Evolutionary conservation across 352 stramenopile genomes (phyloP).

Genomic region (Blastocystis sp.): DNA sequence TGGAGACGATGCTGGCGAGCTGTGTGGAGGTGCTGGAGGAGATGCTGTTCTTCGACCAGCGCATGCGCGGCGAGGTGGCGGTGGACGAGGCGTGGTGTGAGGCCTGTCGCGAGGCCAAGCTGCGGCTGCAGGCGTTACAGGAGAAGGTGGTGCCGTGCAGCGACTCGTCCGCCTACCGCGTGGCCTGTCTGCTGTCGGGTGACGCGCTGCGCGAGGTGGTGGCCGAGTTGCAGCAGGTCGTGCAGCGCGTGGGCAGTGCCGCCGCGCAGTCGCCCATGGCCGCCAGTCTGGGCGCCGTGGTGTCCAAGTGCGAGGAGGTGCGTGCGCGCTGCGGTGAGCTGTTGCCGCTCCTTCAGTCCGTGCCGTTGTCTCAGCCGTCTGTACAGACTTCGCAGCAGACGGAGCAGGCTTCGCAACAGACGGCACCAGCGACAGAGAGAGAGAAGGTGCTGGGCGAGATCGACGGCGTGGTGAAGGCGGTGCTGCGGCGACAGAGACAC

Average conservation of each 20-base stretch:
- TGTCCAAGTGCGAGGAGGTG: background rate
- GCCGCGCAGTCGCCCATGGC: background rate
- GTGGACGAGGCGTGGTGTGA: background rate
- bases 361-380: too few relatives aligned
- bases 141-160: constrained; percentile 1
- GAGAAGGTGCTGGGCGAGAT: background rate
- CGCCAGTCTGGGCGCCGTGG: background rate
- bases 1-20: constrained; percentile 21
- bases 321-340: background rate
- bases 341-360: background rate
- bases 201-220: background rate
- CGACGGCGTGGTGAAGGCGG: background rate
- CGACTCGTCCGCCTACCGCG: constrained; percentile 2
- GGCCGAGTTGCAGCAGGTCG: background rate
- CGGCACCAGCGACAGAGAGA: background rate
- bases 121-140: background rate
- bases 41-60: constrained; percentile 57
- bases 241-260: background rate
- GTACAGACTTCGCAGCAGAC: background rate
- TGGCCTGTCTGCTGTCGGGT: background rate
- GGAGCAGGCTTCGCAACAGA: background rate
- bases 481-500: background rate
- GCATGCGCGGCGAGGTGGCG: constrained; percentile 2
- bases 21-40: constrained; percentile 40
- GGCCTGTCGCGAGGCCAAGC: background rate